Base-by-base conservation (phyloP, 768 basidiomycete genomes). In the Wakefieldia striispora region DNA sequence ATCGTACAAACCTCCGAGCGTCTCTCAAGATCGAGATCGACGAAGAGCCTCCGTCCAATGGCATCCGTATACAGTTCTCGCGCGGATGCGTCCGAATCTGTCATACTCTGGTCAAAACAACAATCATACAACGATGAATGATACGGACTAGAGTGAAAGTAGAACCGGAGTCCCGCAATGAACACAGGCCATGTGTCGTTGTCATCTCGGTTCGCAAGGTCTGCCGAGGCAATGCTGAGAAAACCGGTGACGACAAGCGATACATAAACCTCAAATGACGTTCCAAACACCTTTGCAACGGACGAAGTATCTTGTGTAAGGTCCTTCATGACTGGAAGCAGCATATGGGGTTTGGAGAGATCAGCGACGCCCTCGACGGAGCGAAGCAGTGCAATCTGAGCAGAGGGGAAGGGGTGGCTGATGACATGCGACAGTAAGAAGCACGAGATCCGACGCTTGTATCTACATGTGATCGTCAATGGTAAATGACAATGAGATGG, bases 341-440 rank as follows among this genome's bases (percentile, higher is more conserved):
- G 66, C 45, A 83, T 76, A 36, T 78, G 73, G 7, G 80, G 69
- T 54, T 81, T 78, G 41, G 64, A 55, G 42, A 40, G 63, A 55
- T 77, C 77, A 0, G 72, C 56, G 14, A 83, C 68, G 7, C 62
- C 61, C 43, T 68, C 60, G 10, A 82, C 47, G 29, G 72, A 68
- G 5, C 55, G 68, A 16, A 97, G 72, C 0, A 97, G 67, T 11
- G 70, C 61, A 11, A 80, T 61, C 51, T 83, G 81, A 16, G 79
- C 75, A 1, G 59, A 50, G 3, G 78, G 66, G 3, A 79, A 61
- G 2, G 73, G 67, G 54, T 87, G 78, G 4, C 81, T 77, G 40
- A 77, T 75, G 54, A 87, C 74, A 63, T 97, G 95, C 2, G 94
- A 94, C 6, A 90, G 70, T 0, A 97, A 66, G 65, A 79, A 93